A percentile compares a stretch with the other conserved stretches of the same genome.
These are phyloP conservation scores for Psilocybe sp. DNA, from an alignment of 768 basidiomycete genomes.

Conservation along the genomic window DNA sequence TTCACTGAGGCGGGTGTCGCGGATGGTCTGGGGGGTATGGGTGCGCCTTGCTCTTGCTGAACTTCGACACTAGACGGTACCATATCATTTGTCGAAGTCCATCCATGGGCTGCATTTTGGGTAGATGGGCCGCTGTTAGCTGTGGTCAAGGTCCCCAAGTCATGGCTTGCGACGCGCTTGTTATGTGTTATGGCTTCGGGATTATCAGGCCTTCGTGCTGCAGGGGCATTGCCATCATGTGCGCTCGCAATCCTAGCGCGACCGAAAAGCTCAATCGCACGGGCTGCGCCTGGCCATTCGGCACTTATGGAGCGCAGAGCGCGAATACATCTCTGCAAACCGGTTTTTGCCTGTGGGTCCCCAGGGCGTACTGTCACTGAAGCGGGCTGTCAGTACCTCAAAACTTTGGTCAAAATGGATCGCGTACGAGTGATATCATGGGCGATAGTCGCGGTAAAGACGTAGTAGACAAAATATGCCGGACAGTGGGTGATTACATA, in stretches of 20 bases:
- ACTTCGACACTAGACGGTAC: too few relatives aligned
- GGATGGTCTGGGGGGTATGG: too few relatives aligned
- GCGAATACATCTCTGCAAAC: slow-evolving; percentile 66
- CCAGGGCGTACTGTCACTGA: slow-evolving; percentile 61
- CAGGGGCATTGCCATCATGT: too few relatives aligned
- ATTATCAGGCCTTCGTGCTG: too few relatives aligned
- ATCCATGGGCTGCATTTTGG: too few relatives aligned
- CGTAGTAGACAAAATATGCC: slow-evolving; percentile 74
- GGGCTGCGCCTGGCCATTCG: slow-evolving; percentile 75
- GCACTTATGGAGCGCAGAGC: slow-evolving; percentile 61
- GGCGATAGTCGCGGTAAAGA: slow-evolving; percentile 80
- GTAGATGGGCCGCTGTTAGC: too few relatives aligned
- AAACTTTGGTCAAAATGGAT: not conserved
- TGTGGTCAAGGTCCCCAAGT: too few relatives aligned
- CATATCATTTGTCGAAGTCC: too few relatives aligned
- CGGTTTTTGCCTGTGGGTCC: slow-evolving; percentile 68
- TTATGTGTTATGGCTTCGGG: too few relatives aligned
- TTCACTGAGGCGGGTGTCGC: too few relatives aligned
- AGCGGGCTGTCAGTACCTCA: not conserved
- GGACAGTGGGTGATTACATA: slow-evolving; percentile 61
- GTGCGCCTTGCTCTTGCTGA: too few relatives aligned
- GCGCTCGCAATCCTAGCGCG: slow-evolving; percentile 33
- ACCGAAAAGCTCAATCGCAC: slow-evolving; percentile 69
- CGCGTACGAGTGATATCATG: slow-evolving; percentile 69
- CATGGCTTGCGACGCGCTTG: too few relatives aligned